Evolutionary conservation across 352 stramenopile species (phyloP), one percentile per base, ranked within the genome.

Genomic region (Pythium phragmitis): DNA sequence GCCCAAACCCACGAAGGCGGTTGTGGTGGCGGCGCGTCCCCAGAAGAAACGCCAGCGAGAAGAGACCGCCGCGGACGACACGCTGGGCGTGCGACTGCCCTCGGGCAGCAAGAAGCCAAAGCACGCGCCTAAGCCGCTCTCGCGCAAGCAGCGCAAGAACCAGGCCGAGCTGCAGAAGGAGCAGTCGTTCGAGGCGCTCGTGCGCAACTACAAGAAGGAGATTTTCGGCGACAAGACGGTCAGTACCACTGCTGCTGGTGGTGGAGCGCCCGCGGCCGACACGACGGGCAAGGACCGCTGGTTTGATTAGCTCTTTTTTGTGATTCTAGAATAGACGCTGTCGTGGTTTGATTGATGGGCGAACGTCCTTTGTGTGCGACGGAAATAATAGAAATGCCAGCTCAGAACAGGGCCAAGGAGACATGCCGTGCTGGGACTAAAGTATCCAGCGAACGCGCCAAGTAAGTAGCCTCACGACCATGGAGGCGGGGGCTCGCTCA

Each of bases 191-290:
- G 86, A 94, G 30, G 79, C 75, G 23, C 69, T 94, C 46, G 86
- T 94, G 67, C 71, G 73, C 60, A 85, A 75, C 53, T 94, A 94
- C 82, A 94, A 92, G 77, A 80, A 88, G 65, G 79, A 92, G 59
- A 82, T 94, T 39, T 94, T 94, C 56, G 82, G 82, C 6, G 77
- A 82, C 11, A 75, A 81, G 81, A 14, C 7, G 26, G 14, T 7
- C 16, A 26, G 45, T 7, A 53, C 41, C 28, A 41, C 23, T 26
- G 36, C 26, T 11, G 23, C 14, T 16, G 37, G 33, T 14, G 34
- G 34, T 30, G 47, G 9, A 17, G 28, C 14, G 21, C 2, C 17
- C 21, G 23, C 37, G 17, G 37, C 14, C 14, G 41, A 39, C 13
- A 54, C 71, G n/a, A 54, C 71, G 37, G 59, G 6, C 30, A 58